Evolutionary conservation across 306 rosid species (phyloP).

Genomic region (Cucurbita pepo): DNA sequence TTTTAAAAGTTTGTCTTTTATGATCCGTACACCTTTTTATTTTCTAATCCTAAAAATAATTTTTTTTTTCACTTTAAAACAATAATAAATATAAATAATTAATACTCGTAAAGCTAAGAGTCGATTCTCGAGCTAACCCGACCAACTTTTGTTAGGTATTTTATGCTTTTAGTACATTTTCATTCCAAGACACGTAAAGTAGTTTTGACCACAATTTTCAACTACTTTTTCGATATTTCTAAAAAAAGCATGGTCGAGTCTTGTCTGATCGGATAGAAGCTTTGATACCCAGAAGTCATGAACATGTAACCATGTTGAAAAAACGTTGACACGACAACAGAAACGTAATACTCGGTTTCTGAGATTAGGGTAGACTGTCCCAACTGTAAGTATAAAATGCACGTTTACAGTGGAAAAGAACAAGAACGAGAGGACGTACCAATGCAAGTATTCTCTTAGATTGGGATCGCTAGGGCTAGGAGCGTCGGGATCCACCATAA

Average conservation of each 20-base stretch:
- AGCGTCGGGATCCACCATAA: conserved; percentile 57
- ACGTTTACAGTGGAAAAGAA: background rate
- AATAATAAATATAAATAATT: too few species aligned
- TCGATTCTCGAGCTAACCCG: too few species aligned
- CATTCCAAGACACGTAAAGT: background rate
- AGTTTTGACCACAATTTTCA: background rate
- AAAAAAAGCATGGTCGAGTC: too few species aligned
- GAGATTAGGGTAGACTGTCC: background rate
- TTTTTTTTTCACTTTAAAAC: too few species aligned
- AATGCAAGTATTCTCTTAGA: conserved; percentile 46
- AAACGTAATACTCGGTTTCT: background rate
- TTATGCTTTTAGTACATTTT: background rate
- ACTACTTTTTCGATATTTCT: background rate
- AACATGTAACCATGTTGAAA: background rate
- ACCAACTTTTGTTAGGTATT: too few species aligned
- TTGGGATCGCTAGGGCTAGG: conserved; percentile 51
- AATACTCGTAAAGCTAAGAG: too few species aligned
- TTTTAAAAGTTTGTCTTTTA: too few species aligned
- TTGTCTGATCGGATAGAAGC: too few species aligned
- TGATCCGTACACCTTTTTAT: background rate
- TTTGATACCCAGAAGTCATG: background rate
- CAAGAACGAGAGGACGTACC: conserved; percentile 9
- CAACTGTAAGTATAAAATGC: background rate
- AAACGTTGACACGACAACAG: background rate
- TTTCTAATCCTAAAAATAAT: too few species aligned